A percentile compares a stretch with the other conserved stretches of the same genome.
phyloP scores from a whole-genome alignment of 2,329 filamentous ascomycete species.

The Ophiobolus disseminans region DNA sequence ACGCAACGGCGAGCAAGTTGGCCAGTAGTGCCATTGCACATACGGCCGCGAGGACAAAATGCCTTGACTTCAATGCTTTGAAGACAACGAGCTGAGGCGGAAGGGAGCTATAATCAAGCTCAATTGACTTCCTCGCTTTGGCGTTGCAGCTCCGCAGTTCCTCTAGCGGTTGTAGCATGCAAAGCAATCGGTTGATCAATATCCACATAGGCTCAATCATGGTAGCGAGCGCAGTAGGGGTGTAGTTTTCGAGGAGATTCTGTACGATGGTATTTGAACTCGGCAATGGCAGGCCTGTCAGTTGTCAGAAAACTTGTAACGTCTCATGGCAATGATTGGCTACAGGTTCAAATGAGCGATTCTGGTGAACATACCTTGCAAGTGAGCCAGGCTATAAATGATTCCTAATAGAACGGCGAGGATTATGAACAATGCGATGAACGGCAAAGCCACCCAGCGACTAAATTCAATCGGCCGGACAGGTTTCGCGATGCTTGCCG shows the following conservation, averaged over 20 bases:
- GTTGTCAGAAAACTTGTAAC: constrained; percentile 6
- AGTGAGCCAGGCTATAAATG: constrained; percentile 21
- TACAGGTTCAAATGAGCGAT: too few species aligned
- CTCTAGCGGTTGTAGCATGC: constrained; percentile 63
- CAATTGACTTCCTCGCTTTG: constrained; percentile 34
- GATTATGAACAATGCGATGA: constrained; percentile 23
- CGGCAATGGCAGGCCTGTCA: constrained; percentile 42
- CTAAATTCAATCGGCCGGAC: constrained; percentile 33
- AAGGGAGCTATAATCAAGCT: constrained; percentile 61
- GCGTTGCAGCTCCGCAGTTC: constrained; percentile 55
- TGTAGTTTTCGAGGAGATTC: constrained; percentile 57
- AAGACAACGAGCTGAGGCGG: constrained; percentile 62
- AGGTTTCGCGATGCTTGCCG: constrained; percentile 22
- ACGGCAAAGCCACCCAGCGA: constrained; percentile 13
- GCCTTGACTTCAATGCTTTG: constrained; percentile 54
- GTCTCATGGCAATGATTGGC: too few species aligned
- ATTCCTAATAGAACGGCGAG: constrained; percentile 21
- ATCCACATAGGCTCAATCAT: constrained; percentile 65
- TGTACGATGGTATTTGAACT: constrained; percentile 46
- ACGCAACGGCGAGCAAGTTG: constrained; percentile 62
- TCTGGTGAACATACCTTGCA: constrained; percentile 18
- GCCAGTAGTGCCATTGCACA: constrained; percentile 59
- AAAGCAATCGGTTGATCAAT: constrained; percentile 61
- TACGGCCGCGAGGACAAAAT: constrained; percentile 57
- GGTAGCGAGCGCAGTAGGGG: constrained; percentile 63